Conservation (phyloP, 495 filamentous ascomycete species). For the Penicillium taxi region DNA sequence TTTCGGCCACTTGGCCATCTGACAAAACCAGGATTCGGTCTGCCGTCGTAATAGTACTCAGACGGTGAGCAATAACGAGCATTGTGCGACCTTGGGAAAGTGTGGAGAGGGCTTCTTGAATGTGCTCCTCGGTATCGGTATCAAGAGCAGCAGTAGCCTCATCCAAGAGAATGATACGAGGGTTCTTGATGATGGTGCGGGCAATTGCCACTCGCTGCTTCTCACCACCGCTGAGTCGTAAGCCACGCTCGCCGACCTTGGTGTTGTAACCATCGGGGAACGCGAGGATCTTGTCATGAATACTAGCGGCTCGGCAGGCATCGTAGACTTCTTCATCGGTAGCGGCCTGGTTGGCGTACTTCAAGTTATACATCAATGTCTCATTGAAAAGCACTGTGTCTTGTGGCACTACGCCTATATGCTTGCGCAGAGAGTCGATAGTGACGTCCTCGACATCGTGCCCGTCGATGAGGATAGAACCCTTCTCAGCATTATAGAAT, state of each 20-base stretch:
- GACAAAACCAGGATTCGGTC: slow-evolving; percentile 93
- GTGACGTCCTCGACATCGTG: slow-evolving; percentile 77
- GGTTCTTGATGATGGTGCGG: slow-evolving; percentile 91
- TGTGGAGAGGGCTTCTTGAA: slow-evolving; percentile 74
- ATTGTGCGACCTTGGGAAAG: slow-evolving; percentile 80
- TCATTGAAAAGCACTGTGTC: slow-evolving; percentile 97
- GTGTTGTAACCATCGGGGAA: slow-evolving; percentile 92
- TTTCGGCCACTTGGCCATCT: slow-evolving; percentile 73
- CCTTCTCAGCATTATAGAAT: slow-evolving; percentile 77
- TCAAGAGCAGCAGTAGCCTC: slow-evolving; percentile 95
- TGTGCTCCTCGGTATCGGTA: slow-evolving; percentile 92
- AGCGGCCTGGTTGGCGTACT: slow-evolving; percentile 81
- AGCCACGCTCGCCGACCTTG: slow-evolving; percentile 88
- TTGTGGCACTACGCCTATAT: slow-evolving; percentile 94
- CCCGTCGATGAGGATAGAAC: slow-evolving; percentile 75
- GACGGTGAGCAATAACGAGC: slow-evolving; percentile 75
- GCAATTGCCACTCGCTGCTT: slow-evolving; percentile 97
- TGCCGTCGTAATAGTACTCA: slow-evolving; percentile 89
- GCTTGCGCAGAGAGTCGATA: slow-evolving; percentile 82
- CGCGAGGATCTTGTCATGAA: slow-evolving; percentile 88
- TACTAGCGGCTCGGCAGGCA: slow-evolving; percentile 87
- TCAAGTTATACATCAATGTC: slow-evolving; percentile 91
- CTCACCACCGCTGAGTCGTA: slow-evolving; percentile 88
- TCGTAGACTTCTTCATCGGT: slow-evolving; percentile 81
- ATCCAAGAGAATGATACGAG: slow-evolving; percentile 90